A percentile compares a stretch with the other conserved stretches of the same genome.
Conservation (phyloP, 345 rosid genomes). For the Corchorus capsularis region DNA sequence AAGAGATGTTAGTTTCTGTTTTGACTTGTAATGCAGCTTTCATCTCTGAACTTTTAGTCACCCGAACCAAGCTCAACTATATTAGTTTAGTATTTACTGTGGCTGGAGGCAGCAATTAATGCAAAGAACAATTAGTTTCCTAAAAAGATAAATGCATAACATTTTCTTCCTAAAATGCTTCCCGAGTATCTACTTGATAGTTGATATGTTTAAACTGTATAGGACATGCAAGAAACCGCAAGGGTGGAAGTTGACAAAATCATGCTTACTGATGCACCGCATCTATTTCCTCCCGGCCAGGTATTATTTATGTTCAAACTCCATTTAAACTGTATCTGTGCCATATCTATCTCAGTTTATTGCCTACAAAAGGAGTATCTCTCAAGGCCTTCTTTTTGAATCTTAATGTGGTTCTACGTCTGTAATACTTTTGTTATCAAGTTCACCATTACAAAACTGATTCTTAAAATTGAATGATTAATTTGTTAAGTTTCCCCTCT, state of each 20-base stretch:
- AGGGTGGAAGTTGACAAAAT: slow-evolving; percentile 72
- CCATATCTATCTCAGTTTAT: background rate
- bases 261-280: slow-evolving; percentile 94
- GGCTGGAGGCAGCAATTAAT: background rate
- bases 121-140: background rate
- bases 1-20: background rate
- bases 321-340: background rate
- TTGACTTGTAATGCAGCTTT: slow-evolving; percentile 11
- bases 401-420: background rate
- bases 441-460: background rate
- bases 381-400: slow-evolving; percentile 1
- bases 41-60: background rate
- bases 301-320: slow-evolving; percentile 33
- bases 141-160: background rate
- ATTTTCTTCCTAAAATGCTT: background rate
- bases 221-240: slow-evolving; percentile 72
- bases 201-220: slow-evolving; percentile 27
- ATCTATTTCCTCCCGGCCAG: slow-evolving; percentile 93
- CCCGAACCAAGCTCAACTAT: background rate
- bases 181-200: slow-evolving; percentile 10
- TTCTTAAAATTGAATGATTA: background rate
- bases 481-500: background rate
- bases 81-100: background rate
- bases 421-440: no score
- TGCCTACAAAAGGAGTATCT: slow-evolving; percentile 6